These are phyloP conservation scores for Pythium pectinolyticum DNA, from an alignment of 352 stramenopile species.

Conservation along the genomic window DNA sequence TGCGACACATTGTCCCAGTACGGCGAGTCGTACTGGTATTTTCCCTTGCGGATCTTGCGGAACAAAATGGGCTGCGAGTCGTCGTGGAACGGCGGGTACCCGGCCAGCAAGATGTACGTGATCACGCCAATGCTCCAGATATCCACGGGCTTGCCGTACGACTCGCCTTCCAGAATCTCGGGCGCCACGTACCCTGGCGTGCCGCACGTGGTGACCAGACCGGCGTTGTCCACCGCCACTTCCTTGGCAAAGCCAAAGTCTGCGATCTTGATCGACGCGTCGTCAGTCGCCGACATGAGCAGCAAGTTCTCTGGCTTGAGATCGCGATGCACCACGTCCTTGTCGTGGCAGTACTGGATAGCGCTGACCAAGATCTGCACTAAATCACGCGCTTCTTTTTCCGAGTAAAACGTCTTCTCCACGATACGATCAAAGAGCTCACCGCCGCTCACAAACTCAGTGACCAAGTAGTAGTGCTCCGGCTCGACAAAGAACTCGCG, in stretches of 20 bases:
- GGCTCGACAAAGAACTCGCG: conserved; percentile 90
- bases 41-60: conserved; percentile 82
- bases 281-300: conserved; percentile 77
- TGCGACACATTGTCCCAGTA: conserved; percentile 90
- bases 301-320: conserved; percentile 89
- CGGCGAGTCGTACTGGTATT: conserved; percentile 86
- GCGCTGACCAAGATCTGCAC: conserved; percentile 78
- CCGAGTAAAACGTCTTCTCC: conserved; percentile 84
- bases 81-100: conserved; percentile 90
- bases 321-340: conserved; percentile 81
- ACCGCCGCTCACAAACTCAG: conserved; percentile 81
- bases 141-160: conserved; percentile 81
- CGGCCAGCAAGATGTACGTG: conserved; percentile 89
- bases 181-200: conserved; percentile 82
- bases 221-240: conserved; percentile 56
- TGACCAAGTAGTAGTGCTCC: conserved; percentile 89
- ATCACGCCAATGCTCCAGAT: conserved; percentile 89
- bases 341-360: conserved; percentile 88
- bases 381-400: conserved; percentile 82
- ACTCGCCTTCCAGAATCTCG: conserved; percentile 82
- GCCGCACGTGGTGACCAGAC: conserved; percentile 72
- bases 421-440: conserved; percentile 92
- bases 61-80: conserved; percentile 94
- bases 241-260: conserved; percentile 94
- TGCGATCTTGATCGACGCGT: conserved; percentile 89